Base-by-base conservation (phyloP, 306 rosid genomes). In the Oemleria cerasiformis region DNA sequence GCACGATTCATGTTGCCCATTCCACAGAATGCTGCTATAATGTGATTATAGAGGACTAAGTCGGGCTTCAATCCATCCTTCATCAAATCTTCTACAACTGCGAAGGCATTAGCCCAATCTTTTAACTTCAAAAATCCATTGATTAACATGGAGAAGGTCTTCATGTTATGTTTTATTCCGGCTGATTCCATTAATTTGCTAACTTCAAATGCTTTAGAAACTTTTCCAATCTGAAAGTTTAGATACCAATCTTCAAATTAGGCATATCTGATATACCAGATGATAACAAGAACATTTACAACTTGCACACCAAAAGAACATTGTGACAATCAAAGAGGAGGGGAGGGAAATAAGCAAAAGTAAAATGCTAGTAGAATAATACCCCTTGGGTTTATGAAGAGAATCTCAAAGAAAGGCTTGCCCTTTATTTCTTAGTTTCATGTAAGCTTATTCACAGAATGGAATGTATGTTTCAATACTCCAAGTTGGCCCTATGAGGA, bases 61-160 rank as follows among this genome's bases (percentile, higher is more conserved):
- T 94, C 98, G 11, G 97, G 97, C 78, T 86, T 89, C 78, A 94
- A 75, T 69, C 97, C 97, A 79, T 89, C 88, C 69, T 82, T 86
- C 49, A 80, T 80, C 72, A 91, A 71, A 83, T 91, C 95, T 77
- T 94, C 98, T 68, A 89, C 86, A 75, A 94, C 69, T 39, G 96
- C 80, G 66, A 94, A 94, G 68, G 92, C 98, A 81, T 91, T 94
- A 47, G 98, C 92, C 98, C 98, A 94, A 81, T 94, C 98, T 89
- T 94, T 91, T 77, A 91, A 73, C 85, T 85, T 94, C 77, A 87
- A 34, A 73, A 87, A 94, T 48, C 98, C 98, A 82, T 86, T 91
- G 56, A 94, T 86, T 87, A 94, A 78, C 98, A 94, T 94, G 74
- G 98, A 89, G 86, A 87, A 94, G 47, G 98, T 94, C 85, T 91